These are phyloP conservation scores for Crithidia sp. DNA, from an alignment of 208 protist species.

Conservation along the genomic window DNA sequence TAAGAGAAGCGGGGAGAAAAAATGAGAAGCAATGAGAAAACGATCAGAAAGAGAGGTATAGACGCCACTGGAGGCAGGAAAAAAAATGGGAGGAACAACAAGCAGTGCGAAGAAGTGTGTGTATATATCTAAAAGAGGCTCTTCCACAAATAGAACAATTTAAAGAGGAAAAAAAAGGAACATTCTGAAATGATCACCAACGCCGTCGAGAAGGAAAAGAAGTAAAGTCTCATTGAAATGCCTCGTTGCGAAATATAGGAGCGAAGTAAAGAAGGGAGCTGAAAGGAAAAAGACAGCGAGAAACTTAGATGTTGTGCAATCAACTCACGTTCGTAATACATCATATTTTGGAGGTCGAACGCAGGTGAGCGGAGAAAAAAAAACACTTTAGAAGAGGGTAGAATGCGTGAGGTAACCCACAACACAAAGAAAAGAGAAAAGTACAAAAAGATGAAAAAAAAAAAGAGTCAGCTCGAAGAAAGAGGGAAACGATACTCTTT, in stretches of 20 bases:
- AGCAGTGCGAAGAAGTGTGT: neutral
- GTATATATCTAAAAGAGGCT: neutral
- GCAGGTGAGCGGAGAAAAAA: conserved; percentile 7
- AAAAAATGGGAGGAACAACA: conserved; percentile 14
- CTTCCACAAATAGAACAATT: conserved; percentile 9
- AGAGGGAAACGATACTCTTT: neutral
- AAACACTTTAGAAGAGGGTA: neutral
- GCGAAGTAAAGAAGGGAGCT: conserved; percentile 13
- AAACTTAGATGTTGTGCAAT: too few relatives aligned
- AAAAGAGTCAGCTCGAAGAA: neutral
- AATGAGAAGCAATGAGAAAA: too few relatives aligned
- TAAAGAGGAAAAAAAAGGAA: conserved; percentile 8
- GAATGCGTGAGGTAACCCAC: neutral
- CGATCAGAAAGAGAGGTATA: neutral
- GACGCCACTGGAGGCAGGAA: conserved; percentile 1
- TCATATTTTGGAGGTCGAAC: neutral
- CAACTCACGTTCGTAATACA: too few relatives aligned
- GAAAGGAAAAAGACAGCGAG: conserved; percentile 12
- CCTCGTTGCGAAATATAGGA: neutral
- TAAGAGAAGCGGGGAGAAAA: too few relatives aligned
- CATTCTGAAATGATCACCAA: neutral
- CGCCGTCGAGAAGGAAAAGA: conserved; percentile 5
- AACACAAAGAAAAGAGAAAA: conserved; percentile 1
- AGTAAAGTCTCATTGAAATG: neutral
- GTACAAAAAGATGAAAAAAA: conserved; percentile 13